Base-by-base conservation (phyloP, 2,329 filamentous ascomycete genomes). In the Escovopsis sp. region DNA sequence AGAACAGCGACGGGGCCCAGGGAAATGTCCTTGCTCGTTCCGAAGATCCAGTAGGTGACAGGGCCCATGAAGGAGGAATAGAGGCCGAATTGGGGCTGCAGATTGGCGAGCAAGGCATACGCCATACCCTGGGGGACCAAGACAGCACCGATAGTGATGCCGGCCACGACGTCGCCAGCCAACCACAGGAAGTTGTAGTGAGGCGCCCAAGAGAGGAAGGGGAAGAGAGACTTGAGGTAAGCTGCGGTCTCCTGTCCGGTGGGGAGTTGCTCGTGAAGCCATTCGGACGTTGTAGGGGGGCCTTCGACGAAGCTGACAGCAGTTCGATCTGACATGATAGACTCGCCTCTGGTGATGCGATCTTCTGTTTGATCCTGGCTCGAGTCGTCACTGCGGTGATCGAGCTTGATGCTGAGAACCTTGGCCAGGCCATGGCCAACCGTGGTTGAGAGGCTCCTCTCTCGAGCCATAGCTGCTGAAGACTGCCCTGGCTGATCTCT, bases 81-180 rank as follows among this genome's bases (percentile, higher is more conserved):
- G 1, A 96, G 73, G 41, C 89, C 89, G 55, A 80, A 96, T 57
- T 96, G 72, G 6, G 82, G 75, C 1, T 76, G 71, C n/a, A 96
- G 70, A 47, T 80, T 73, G 37, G 89, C 89, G 26, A 96, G 71
- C 47, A 80, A 70, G 28, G 89, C 88, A 62, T 96, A 96, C 1
- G 89, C 88, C 89, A 96, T 95, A 48, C 86, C 82, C 59, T 96
- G 89, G 6, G 89, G 89, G n/a, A 96, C 85, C 26, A 95, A 87
- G 23, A 77, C 68, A 33, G 71, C 70, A n/a, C 73, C 73, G 44
- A 76, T 70, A 3, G 73, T 77, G 44, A 62, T 52, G 26, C 64
- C 89, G 45, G 91, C 89, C 44, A 96, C 80, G 38, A 96, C 62
- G 64, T 98, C 91, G 53, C 91, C 91, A 12, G 77, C 60, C 6